Evolutionary conservation across 371 early-diverging fungal genomes (phyloP).

Genomic region (Mucor piriformis): DNA sequence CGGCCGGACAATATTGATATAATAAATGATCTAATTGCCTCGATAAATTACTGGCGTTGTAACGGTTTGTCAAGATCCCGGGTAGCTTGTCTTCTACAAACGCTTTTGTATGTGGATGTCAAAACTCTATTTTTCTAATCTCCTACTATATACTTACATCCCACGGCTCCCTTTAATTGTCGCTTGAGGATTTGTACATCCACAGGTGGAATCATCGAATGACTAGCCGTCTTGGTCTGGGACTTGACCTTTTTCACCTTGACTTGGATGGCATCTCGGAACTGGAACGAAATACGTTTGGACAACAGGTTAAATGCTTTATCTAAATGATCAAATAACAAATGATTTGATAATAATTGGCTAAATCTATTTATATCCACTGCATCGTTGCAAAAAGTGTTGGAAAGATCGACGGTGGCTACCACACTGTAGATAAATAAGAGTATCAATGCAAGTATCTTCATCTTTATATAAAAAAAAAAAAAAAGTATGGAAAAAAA

Average conservation of each 20-base stretch:
- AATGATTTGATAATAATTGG: slow-evolving; percentile 25
- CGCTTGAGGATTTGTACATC: slow-evolving; percentile 28
- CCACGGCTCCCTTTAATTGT: slow-evolving; percentile 29
- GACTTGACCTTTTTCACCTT: slow-evolving; percentile 16
- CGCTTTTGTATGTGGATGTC: slow-evolving; percentile 4
- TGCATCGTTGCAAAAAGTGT: neutral
- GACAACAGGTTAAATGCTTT: slow-evolving; percentile 26
- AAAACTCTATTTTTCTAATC: neutral
- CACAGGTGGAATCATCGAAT: slow-evolving; percentile 12
- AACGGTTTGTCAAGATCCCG: slow-evolving; percentile 15
- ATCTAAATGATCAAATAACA: slow-evolving; percentile 30
- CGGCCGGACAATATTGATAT: slow-evolving; percentile 10
- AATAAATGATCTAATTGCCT: slow-evolving; percentile 22
- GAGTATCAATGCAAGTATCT: neutral
- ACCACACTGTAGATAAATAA: neutral
- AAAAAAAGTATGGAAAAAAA: neutral
- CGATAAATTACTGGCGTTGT: slow-evolving; percentile 20
- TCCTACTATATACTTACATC: slow-evolving; percentile 34
- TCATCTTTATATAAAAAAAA: neutral
- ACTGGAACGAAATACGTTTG: slow-evolving; percentile 25
- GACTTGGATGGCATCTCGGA: slow-evolving; percentile 27
- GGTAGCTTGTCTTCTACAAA: slow-evolving; percentile 32
- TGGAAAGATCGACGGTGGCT: neutral
- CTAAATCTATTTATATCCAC: slow-evolving; percentile 25
- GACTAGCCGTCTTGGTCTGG: neutral